Percentiles rank a stretch among this genome's conserved stretches.
phyloP scores from a whole-genome alignment of 768 basidiomycete genomes.

The Suillus placidus region DNA sequence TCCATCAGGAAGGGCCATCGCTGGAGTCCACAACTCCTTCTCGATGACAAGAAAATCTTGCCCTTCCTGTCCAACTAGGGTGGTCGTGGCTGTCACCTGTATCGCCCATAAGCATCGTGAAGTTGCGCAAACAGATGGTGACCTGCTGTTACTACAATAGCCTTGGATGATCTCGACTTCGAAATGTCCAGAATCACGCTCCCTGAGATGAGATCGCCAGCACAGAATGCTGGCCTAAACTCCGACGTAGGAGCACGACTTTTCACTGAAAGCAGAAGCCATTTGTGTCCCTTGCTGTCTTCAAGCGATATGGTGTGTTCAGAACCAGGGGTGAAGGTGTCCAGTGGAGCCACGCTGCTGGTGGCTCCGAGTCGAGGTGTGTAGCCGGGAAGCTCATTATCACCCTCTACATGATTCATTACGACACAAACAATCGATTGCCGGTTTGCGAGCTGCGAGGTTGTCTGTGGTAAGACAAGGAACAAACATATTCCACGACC shows the following conservation, averaged over 20 bases:
- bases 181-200: conserved; percentile 52
- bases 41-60: conserved; percentile 46
- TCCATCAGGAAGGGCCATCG: conserved; percentile 25
- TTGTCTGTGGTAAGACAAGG: background rate
- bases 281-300: conserved; percentile 42
- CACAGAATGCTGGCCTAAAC: conserved; percentile 47
- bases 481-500: background rate
- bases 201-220: conserved; percentile 53
- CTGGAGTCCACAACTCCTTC: conserved; percentile 45
- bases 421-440: background rate
- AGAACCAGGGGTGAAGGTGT: conserved; percentile 8
- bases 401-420: conserved; percentile 8
- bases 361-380: conserved; percentile 9
- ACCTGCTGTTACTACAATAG: conserved; percentile 42
- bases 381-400: conserved; percentile 23
- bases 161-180: conserved; percentile 52
- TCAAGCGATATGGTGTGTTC: conserved; percentile 48
- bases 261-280: conserved; percentile 49
- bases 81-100: conserved; percentile 51
- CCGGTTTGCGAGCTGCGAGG: background rate
- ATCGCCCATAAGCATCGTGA: background rate
- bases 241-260: conserved; percentile 43
- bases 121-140: background rate
- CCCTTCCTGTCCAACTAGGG: conserved; percentile 59
- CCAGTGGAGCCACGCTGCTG: conserved; percentile 4